Percentiles rank a stretch among this genome's conserved stretches.
Evolutionary conservation across 495 filamentous ascomycete species (phyloP).

Genomic region (Penicillium odoratum): DNA sequence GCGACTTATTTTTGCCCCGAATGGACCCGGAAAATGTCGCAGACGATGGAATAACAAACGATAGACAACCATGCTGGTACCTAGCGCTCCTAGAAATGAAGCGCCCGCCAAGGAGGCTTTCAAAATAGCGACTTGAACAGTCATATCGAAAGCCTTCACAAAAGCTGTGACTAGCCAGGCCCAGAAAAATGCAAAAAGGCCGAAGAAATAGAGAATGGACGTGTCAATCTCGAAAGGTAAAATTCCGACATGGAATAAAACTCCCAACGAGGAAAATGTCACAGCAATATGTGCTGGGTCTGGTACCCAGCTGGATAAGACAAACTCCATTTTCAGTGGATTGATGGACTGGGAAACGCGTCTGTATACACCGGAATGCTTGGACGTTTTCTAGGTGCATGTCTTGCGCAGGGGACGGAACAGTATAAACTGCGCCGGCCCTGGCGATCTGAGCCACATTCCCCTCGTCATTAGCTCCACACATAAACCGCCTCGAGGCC

Average conservation of each 20-base stretch:
- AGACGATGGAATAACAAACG: conserved; percentile 47
- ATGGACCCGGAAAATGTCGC: conserved; percentile 45
- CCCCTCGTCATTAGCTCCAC: background rate
- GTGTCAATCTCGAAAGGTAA: conserved; percentile 7
- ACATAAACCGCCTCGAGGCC: background rate
- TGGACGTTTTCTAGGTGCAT: background rate
- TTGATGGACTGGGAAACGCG: background rate
- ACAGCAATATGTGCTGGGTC: background rate
- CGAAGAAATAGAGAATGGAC: background rate
- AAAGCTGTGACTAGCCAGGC: background rate
- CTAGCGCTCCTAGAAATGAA: conserved; percentile 6
- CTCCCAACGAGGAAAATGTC: conserved; percentile 1
- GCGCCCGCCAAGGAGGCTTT: conserved; percentile 3
- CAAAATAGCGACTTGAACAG: background rate
- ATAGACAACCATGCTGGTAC: conserved; percentile 46
- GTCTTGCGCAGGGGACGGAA: background rate
- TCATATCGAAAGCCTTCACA: background rate
- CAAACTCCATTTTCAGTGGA: background rate
- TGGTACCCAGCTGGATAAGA: background rate
- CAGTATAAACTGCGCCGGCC: background rate
- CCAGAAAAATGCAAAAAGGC: background rate
- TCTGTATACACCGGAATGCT: background rate
- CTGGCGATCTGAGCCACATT: background rate
- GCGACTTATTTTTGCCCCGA: conserved; percentile 40
- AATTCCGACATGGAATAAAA: conserved; percentile 4